These are phyloP conservation scores for Fusarium praegraminearum DNA, from an alignment of 2,329 filamentous ascomycete genomes.

Conservation along the genomic window DNA sequence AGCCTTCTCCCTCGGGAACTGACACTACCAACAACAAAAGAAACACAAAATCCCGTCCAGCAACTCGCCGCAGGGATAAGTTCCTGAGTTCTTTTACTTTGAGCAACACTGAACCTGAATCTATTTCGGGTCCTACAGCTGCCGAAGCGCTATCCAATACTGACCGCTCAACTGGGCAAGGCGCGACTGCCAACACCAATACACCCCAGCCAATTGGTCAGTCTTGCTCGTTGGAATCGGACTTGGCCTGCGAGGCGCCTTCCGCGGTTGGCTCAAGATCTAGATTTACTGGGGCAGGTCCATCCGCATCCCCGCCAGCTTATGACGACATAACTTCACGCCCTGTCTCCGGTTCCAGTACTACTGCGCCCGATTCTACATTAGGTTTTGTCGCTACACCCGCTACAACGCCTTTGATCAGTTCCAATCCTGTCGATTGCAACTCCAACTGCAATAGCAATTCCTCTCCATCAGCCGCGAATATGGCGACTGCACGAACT, in stretches of 20 bases:
- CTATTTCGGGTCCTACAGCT: conserved; percentile 27
- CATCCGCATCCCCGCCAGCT: conserved; percentile 45
- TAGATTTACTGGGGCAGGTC: conserved; percentile 38
- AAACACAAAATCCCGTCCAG: conserved; percentile 26
- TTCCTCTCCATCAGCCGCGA: conserved; percentile 35
- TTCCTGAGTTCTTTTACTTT: conserved; percentile 28
- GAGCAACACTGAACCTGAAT: conserved; percentile 18
- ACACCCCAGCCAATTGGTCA: conserved; percentile 26
- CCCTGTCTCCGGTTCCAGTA: conserved; percentile 31
- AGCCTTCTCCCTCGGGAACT: conserved; percentile 25
- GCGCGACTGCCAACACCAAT: conserved; percentile 30
- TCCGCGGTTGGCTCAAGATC: conserved; percentile 25
- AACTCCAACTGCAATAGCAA: conserved; percentile 21
- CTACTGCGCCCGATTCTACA: conserved; percentile 45
- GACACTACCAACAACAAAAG: conserved; percentile 45
- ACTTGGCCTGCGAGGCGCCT: conserved; percentile 36
- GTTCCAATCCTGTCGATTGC: conserved; percentile 34
- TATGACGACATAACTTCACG: conserved; percentile 49
- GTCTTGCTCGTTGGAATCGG: conserved; percentile 25
- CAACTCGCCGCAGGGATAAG: conserved; percentile 33
- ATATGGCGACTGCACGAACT: conserved; percentile 40
- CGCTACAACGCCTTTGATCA: conserved; percentile 36
- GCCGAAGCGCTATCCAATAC: conserved; percentile 30
- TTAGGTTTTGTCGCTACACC: conserved; percentile 36
- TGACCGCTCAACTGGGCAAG: conserved; percentile 37